These are phyloP conservation scores for Trypanosomatidae sp. DNA, from an alignment of 208 protist genomes.

Conservation along the genomic window DNA sequence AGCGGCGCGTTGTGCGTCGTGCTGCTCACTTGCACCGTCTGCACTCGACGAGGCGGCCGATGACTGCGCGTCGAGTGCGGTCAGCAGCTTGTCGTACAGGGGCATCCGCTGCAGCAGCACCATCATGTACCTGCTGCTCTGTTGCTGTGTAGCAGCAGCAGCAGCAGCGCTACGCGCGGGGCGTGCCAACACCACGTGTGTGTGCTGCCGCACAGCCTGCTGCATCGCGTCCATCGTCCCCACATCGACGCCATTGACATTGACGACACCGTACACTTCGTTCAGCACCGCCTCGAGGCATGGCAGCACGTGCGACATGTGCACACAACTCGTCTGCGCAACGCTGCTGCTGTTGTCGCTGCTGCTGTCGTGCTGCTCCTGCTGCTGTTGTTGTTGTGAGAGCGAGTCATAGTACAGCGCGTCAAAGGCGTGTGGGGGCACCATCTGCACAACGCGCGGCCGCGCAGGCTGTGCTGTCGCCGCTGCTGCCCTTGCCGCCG, in stretches of 20 bases:
- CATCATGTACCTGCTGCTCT: no score
- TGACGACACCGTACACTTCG: conserved; percentile 15
- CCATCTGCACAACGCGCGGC: neutral
- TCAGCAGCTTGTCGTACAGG: no score
- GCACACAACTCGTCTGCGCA: no score
- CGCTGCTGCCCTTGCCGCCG: conserved; percentile 3
- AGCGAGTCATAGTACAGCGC: no score
- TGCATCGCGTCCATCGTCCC: conserved; percentile 13
- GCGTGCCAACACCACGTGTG: neutral
- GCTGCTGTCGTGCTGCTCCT: conserved; percentile 4
- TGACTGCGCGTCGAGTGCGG: no score
- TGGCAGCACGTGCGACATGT: conserved; percentile 5
- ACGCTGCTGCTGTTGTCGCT: conserved; percentile 5
- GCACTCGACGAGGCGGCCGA: no score
- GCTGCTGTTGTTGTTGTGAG: no score
- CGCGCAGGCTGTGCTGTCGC: neutral
- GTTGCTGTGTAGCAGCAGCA: no score
- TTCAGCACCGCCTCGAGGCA: conserved; percentile 10
- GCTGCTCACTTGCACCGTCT: no score
- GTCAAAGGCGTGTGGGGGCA: no score
- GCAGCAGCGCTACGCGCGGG: neutral
- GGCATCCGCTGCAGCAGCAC: no score
- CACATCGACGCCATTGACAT: conserved; percentile 15
- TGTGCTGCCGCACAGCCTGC: conserved; percentile 4
- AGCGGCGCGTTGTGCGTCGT: no score